Evolutionary conservation across 495 filamentous ascomycete species (phyloP).

Genomic region (Glarea lozoyensis): DNA sequence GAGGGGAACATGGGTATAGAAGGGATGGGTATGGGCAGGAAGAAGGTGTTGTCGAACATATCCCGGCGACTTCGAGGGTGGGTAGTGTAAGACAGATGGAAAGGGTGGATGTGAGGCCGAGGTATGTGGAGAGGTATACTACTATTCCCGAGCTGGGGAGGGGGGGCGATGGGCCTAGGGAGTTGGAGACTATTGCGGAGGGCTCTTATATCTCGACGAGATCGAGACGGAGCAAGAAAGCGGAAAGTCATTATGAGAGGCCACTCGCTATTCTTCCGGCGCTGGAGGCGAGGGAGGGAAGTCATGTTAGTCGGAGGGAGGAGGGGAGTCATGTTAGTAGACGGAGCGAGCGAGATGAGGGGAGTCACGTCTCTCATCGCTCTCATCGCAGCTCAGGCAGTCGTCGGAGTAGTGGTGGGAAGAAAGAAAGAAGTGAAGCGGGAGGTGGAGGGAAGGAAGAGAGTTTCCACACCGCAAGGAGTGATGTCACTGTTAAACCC

Average conservation of each 20-base stretch:
- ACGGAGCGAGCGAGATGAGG: background rate
- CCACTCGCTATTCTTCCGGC: background rate
- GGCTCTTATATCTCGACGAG: background rate
- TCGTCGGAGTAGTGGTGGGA: background rate
- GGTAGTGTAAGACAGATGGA: background rate
- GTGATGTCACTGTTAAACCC: background rate
- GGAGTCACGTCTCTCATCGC: background rate
- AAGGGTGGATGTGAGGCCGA: background rate
- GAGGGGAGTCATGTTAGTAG: slow-evolving; percentile 9
- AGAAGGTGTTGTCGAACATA: background rate
- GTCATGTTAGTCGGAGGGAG: too few species aligned
- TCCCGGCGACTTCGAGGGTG: background rate
- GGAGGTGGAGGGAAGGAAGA: background rate
- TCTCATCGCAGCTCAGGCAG: background rate
- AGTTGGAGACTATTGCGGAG: background rate
- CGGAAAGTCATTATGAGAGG: background rate
- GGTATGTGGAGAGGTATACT: background rate
- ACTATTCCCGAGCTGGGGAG: background rate
- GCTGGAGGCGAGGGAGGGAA: slow-evolving; percentile 6
- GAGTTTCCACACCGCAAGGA: background rate
- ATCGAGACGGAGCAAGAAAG: background rate
- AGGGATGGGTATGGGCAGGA: too few species aligned
- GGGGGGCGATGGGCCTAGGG: background rate
- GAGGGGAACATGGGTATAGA: too few species aligned
- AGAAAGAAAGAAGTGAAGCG: background rate